phyloP scores from a whole-genome alignment of 257 asterid species.

The Fraxinus americana region DNA sequence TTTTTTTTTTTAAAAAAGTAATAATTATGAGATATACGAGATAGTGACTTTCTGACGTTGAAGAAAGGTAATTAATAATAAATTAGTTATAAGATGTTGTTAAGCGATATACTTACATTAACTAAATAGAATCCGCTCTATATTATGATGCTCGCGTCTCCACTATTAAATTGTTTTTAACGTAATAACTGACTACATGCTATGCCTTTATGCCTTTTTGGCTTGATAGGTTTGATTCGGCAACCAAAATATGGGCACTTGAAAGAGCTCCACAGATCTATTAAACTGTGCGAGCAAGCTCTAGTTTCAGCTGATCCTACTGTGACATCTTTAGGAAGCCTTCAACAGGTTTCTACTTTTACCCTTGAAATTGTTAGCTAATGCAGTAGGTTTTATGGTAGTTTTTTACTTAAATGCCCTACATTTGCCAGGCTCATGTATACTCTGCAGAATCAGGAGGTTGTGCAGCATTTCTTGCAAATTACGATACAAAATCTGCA shows the following conservation, averaged over 20 bases:
- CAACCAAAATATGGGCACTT: conserved; percentile 93
- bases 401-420: neutral
- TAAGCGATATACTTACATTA: neutral
- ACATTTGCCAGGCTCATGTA: conserved; percentile 67
- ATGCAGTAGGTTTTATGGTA: neutral
- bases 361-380: neutral
- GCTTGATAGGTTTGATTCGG: conserved; percentile 63
- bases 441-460: conserved; percentile 74
- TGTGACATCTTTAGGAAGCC: conserved; percentile 80
- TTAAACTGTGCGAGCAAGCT: conserved; percentile 75
- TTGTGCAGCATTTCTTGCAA: conserved; percentile 91
- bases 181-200: conserved; percentile 9
- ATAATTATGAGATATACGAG: neutral
- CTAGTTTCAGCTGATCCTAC: conserved; percentile 79
- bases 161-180: neutral
- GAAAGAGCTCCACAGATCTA: conserved; percentile 85
- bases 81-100: neutral
- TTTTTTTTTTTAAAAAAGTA: too few relatives aligned
- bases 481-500: conserved; percentile 55
- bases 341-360: conserved; percentile 69
- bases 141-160: neutral
- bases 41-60: neutral
- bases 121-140: neutral
- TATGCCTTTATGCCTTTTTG: conserved; percentile 25
- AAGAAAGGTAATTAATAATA: neutral